Evolutionary conservation across 2,329 filamentous ascomycete genomes (phyloP), one percentile per base, ranked within the genome.

Genomic region (Pyrenophora graminea): DNA sequence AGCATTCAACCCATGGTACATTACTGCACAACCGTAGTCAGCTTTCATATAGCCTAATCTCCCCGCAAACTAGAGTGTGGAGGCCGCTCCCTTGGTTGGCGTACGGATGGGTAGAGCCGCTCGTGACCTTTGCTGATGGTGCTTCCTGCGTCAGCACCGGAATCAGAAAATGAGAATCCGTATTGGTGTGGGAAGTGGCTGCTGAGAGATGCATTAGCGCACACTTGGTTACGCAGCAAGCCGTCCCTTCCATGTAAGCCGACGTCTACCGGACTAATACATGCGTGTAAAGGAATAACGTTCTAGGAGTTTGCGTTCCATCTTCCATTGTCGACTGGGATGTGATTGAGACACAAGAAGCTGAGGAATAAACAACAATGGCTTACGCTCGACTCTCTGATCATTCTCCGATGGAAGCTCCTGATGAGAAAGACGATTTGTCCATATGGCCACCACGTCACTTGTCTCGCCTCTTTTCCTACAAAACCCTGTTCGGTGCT

Each of bases 41-140:
- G 39, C 39, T 38, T 13, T 18, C 6, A 39, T 39, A 49, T 49
- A 49, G 47, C 40, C 33, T 49, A 39, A 45, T 45, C 3, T 49
- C 34, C 36, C 9, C 9, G 13, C 30, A 40, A 39, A 15, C 33
- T 13, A 45, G 15, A 50, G 34, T 34, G 27, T 12, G 41, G 31
- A 40, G 3, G 19, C 19, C 19, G 19, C 19, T 21, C 19, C 5
- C 5, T 21, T 21, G 19, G 19, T 21, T 21, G 19, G 19, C 1
- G 5, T 21, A 21, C 19, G 19, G 5, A 21, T 5, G 19, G 19
- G 19, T 21, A 21, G 19, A 21, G 40, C 36, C 30, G 21, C 33
- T 23, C 30, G 15, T 30, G 27, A 25, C n/a, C 27, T 19, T 36
- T 45, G 36, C 41, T 45, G 40, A 39, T 45, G 36, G 21, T 37